These are phyloP conservation scores for Eleusine coracana DNA, from an alignment of 176 grass and related monocot genomes.

Conservation along the genomic window DNA sequence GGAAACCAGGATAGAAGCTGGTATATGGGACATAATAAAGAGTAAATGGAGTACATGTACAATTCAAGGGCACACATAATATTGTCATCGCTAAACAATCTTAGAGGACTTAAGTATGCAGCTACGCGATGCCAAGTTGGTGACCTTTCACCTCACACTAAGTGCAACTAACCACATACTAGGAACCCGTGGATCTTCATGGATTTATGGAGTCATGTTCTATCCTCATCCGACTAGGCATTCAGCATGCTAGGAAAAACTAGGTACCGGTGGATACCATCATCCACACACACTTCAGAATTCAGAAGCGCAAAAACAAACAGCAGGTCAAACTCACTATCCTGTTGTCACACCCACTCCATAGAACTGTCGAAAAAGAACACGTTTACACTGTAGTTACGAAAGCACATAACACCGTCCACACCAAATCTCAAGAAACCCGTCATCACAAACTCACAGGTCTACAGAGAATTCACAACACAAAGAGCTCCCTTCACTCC, in stretches of 20 bases:
- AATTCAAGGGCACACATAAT: neutral
- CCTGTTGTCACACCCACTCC: neutral
- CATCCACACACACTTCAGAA: slow-evolving; percentile 3
- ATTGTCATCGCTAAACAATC: neutral
- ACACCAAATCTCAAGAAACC: neutral
- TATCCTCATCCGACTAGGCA: neutral
- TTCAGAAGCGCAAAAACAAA: slow-evolving; percentile 4
- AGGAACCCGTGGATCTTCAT: neutral
- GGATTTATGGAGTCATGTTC: neutral
- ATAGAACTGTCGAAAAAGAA: slow-evolving; percentile 8
- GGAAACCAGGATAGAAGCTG: neutral
- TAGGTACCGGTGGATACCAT: neutral
- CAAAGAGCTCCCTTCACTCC: neutral
- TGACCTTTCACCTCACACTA: neutral
- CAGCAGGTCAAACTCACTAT: neutral
- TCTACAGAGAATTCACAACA: neutral
- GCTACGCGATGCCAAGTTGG: neutral
- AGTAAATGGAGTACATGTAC: neutral
- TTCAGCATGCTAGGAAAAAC: slow-evolving; percentile 1
- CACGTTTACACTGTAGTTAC: neutral
- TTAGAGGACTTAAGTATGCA: slow-evolving; percentile 10
- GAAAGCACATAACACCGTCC: slow-evolving; percentile 4
- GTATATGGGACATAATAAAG: neutral
- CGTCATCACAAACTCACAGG: neutral
- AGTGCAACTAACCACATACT: neutral